phyloP scores from a whole-genome alignment of 345 rosid species.

The Abelmoschus esculentus region DNA sequence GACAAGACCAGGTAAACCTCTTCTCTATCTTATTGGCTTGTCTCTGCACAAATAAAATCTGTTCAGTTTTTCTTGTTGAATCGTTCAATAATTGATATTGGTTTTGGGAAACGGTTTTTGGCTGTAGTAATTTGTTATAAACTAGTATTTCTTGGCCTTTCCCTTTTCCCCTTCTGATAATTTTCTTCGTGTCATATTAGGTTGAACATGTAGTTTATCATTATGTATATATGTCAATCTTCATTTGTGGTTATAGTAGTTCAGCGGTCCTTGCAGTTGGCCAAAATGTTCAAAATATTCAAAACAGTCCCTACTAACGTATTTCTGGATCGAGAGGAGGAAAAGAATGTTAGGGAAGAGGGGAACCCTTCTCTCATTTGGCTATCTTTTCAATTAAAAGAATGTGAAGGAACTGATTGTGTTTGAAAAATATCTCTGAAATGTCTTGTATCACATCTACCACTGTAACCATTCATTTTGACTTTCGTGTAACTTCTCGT shows the following conservation, averaged over 20 bases:
- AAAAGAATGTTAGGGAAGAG: neutral
- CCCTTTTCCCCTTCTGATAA: neutral
- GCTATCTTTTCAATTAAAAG: neutral
- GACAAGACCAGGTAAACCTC: conserved; percentile 53
- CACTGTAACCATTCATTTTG: neutral
- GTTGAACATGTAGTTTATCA: neutral
- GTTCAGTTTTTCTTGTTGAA: neutral
- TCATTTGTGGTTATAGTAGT: neutral
- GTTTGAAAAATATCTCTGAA: neutral
- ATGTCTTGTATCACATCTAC: neutral
- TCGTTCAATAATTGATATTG: neutral
- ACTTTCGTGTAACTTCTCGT: neutral
- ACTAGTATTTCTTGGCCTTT: neutral
- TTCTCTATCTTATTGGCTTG: neutral
- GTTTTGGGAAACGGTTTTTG: neutral
- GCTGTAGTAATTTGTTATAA: neutral
- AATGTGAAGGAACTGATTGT: neutral
- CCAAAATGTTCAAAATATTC: neutral
- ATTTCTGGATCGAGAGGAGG: neutral
- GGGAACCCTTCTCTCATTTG: neutral
- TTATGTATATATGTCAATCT: neutral
- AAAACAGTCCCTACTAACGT: neutral
- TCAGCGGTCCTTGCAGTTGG: neutral
- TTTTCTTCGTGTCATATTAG: neutral
- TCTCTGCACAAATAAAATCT: neutral